A percentile compares a stretch with the other conserved stretches of the same genome.
Evolutionary conservation across 768 basidiomycete genomes (phyloP).

Genomic region (Hebeloma cylindrosporum): DNA sequence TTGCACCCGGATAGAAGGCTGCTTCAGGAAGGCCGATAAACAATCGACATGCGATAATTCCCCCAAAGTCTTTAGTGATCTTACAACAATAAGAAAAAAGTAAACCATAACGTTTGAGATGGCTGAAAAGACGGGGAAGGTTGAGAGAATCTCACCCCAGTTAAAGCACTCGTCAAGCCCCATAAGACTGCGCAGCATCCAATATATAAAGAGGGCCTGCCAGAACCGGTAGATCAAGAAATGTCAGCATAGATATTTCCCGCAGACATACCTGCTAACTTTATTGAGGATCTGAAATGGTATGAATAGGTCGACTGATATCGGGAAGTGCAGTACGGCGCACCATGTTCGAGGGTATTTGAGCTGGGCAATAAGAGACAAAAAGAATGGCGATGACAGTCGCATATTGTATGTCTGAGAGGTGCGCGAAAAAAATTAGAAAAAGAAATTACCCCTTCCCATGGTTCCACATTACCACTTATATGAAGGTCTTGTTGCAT

Average conservation of each 20-base stretch:
- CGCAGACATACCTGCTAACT: conserved; percentile 43
- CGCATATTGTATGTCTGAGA: conserved; percentile 30
- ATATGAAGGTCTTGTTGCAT: conserved; percentile 49
- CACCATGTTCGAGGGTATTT: conserved; percentile 70
- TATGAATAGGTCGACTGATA: not conserved
- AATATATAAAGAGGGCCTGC: conserved; percentile 64
- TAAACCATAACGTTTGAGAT: no score
- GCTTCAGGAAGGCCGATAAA: conserved; percentile 68
- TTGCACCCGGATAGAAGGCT: conserved; percentile 63
- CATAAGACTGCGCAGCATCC: conserved; percentile 58
- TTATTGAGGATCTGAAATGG: conserved; percentile 49
- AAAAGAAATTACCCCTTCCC: no score
- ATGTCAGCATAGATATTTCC: not conserved
- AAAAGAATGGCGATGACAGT: conserved; percentile 25
- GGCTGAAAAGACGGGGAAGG: no score
- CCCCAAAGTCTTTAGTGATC: conserved; percentile 54
- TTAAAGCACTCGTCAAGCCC: conserved; percentile 63
- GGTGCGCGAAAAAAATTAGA: no score
- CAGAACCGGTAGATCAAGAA: not conserved
- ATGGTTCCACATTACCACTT: no score
- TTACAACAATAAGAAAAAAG: no score
- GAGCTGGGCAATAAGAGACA: conserved; percentile 61
- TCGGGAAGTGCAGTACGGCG: not conserved
- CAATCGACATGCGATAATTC: conserved; percentile 55
- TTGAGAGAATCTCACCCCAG: conserved; percentile 48